Evolutionary conservation across 1,284 basidiomycete genomes (phyloP).

Genomic region (Pseudozyma flocculosa): DNA sequence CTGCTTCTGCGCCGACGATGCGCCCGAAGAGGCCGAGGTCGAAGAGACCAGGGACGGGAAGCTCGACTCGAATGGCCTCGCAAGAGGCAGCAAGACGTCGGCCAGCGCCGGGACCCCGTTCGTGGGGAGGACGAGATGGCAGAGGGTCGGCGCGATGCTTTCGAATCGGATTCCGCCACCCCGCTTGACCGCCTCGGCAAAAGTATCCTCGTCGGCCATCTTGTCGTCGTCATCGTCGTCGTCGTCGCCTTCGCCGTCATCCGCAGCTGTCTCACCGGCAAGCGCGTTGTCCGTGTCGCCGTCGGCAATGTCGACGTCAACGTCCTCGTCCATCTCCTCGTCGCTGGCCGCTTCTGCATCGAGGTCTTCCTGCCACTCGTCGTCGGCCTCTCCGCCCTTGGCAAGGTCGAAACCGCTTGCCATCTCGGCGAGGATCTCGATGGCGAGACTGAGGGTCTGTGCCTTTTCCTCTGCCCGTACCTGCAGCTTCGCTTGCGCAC

Average conservation of each 20-base stretch:
- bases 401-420: constrained; percentile 19
- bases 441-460: constrained; percentile 40
- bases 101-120: constrained; percentile 7
- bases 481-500: constrained; percentile 18
- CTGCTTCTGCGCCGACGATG: not conserved
- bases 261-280: constrained; percentile 1
- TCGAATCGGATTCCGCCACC: constrained; percentile 17
- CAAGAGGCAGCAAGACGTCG: constrained; percentile 17
- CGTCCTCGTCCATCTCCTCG: constrained; percentile 17
- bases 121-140: not conserved
- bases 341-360: constrained; percentile 20
- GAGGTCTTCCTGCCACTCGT: constrained; percentile 21
- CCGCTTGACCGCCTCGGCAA: constrained; percentile 30
- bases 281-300: constrained; percentile 1
- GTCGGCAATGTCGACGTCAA: constrained; percentile 3
- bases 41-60: constrained; percentile 31
- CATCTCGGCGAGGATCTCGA: constrained; percentile 51
- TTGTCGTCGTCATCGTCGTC: constrained; percentile 10
- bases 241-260: constrained; percentile 6
- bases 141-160: constrained; percentile 16
- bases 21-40: not conserved
- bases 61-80: constrained; percentile 26
- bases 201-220: constrained; percentile 9
- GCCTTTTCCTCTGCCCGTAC: constrained; percentile 36
- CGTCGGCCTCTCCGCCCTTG: constrained; percentile 5